Evolutionary conservation across 345 rosid genomes (phyloP).

Genomic region (Pistacia atlantica): DNA sequence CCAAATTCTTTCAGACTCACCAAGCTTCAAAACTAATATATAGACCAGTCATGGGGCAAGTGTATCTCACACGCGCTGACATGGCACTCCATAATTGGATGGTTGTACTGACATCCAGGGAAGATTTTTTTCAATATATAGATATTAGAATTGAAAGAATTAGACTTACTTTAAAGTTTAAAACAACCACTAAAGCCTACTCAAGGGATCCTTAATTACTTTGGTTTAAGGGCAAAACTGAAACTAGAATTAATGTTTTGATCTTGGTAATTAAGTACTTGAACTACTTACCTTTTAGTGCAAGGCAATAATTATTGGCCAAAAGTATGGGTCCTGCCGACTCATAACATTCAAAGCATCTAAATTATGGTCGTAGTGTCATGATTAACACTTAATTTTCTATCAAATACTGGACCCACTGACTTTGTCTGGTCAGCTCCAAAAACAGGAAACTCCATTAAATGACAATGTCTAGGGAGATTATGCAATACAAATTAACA

Average conservation of each 20-base stretch:
- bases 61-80: no score
- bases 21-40: no score
- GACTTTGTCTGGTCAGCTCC: neutral
- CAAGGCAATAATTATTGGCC: neutral
- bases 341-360: neutral
- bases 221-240: neutral
- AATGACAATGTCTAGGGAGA: neutral
- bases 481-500: neutral
- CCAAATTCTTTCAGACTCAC: no score
- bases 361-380: conserved; percentile 4
- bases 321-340: conserved; percentile 1
- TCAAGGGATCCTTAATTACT: neutral
- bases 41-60: no score
- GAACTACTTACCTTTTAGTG: neutral
- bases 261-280: neutral
- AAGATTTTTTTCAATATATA: no score
- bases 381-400: neutral
- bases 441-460: neutral
- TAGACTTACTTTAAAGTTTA: neutral
- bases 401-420: neutral
- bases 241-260: neutral
- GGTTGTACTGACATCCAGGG: no score
- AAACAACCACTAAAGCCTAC: neutral
- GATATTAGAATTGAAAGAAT: neutral
- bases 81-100: no score